Percentiles rank a stretch among this genome's conserved stretches.
These are phyloP conservation scores for Tulasnella calospora DNA, from an alignment of 768 basidiomycete species.

Conservation along the genomic window DNA sequence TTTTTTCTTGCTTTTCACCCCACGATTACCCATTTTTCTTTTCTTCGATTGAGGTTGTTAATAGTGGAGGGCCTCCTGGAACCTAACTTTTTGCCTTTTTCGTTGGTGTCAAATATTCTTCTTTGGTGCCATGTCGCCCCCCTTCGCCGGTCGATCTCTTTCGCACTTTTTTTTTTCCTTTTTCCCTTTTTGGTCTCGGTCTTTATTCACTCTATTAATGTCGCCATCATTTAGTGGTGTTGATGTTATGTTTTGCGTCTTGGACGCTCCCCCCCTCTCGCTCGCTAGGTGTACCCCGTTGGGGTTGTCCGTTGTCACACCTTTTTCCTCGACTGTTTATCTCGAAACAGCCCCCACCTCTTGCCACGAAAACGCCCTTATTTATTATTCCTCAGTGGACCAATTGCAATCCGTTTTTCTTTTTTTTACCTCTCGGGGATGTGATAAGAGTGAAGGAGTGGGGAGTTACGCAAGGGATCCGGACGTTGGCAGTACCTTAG, in stretches of 20 bases:
- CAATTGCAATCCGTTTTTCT: neutral
- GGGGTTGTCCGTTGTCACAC: neutral
- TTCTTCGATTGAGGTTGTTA: neutral
- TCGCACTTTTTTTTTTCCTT: neutral
- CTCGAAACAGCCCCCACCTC: neutral
- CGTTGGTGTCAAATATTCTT: neutral
- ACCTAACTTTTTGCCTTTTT: neutral
- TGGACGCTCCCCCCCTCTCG: neutral
- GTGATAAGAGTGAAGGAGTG: neutral
- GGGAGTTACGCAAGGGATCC: neutral
- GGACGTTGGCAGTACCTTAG: neutral
- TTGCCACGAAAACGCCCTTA: neutral
- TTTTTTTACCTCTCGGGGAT: neutral
- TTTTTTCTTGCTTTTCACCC: neutral
- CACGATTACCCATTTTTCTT: constrained; percentile 7
- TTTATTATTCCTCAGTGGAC: neutral
- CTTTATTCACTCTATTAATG: neutral
- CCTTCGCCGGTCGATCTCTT: constrained; percentile 5
- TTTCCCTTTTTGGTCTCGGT: neutral
- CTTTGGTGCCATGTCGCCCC: neutral
- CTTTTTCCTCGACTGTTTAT: neutral
- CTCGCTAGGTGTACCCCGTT: neutral
- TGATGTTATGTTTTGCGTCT: neutral
- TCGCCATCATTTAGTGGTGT: neutral
- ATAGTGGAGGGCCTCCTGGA: constrained; percentile 11